phyloP scores from a whole-genome alignment of 1,284 basidiomycete genomes.

The Exobasidium cylindrosporum region DNA sequence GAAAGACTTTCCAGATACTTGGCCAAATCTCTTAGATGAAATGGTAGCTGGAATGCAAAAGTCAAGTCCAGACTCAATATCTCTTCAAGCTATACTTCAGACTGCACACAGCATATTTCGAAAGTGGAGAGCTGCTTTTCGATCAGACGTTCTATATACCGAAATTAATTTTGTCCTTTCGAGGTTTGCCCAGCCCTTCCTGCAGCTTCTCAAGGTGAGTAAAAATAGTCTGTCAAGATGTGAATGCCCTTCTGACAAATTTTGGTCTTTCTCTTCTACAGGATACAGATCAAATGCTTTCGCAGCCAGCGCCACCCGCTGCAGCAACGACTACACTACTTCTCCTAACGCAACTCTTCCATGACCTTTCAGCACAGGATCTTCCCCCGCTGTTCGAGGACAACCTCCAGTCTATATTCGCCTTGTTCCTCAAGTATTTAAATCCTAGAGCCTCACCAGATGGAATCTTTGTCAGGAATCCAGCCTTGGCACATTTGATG shows the following conservation, averaged over 20 bases:
- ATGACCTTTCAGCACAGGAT: conserved; percentile 93
- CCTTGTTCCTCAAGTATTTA: conserved; percentile 38
- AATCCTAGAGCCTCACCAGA: conserved; percentile 2
- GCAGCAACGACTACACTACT: conserved; percentile 45
- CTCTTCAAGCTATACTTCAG: conserved; percentile 85
- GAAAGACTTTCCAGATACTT: conserved; percentile 48
- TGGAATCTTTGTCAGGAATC: conserved; percentile 38
- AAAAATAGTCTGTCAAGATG: background rate
- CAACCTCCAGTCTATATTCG: conserved; percentile 61
- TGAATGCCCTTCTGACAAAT: background rate
- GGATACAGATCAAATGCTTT: conserved; percentile 59
- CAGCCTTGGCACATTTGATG: conserved; percentile 29
- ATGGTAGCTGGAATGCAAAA: conserved; percentile 54
- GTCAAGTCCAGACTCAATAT: conserved; percentile 81
- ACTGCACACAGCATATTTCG: conserved; percentile 94
- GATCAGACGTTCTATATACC: conserved; percentile 79
- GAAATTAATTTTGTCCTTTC: conserved; percentile 89
- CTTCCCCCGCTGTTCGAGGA: conserved; percentile 93
- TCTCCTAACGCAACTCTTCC: conserved; percentile 82
- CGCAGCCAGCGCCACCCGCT: conserved; percentile 53
- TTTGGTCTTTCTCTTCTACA: conserved; percentile 17
- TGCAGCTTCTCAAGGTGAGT: conserved; percentile 59
- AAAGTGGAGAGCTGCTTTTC: conserved; percentile 85
- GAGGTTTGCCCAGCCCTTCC: conserved; percentile 79
- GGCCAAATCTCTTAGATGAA: conserved; percentile 45